A percentile compares a stretch with the other conserved stretches of the same genome.
These are phyloP conservation scores for Lentinula novae-zelandiae DNA, from an alignment of 1,284 basidiomycete species.

Conservation along the genomic window DNA sequence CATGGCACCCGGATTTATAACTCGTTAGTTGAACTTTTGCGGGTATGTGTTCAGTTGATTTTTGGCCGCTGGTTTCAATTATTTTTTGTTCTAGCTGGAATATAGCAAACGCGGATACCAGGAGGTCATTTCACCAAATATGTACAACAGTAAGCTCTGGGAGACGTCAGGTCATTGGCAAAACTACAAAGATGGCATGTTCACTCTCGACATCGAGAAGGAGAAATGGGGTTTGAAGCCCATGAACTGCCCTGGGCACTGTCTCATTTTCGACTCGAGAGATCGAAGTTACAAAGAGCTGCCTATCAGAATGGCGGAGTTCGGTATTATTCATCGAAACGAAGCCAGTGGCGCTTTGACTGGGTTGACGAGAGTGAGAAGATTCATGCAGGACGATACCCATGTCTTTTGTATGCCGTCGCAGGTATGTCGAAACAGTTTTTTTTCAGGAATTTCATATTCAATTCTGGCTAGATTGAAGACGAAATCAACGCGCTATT, in stretches of 20 bases:
- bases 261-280: constrained; percentile 92
- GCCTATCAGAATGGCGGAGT: constrained; percentile 97
- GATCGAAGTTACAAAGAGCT: constrained; percentile 96
- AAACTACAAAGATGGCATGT: constrained; percentile 99
- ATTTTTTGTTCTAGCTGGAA: constrained; percentile 45
- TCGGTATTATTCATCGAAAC: constrained; percentile 96
- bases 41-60: constrained; percentile 47
- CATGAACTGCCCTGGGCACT: constrained; percentile 99
- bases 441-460: neutral
- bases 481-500: constrained; percentile 87
- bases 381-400: constrained; percentile 98
- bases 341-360: constrained; percentile 95
- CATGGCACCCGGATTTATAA: constrained; percentile 99
- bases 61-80: neutral
- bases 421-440: constrained; percentile 47
- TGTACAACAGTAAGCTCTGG: constrained; percentile 97
- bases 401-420: constrained; percentile 97
- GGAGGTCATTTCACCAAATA: constrained; percentile 97
- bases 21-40: constrained; percentile 86
- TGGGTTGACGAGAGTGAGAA: constrained; percentile 89
- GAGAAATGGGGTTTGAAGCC: constrained; percentile 94
- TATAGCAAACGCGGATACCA: constrained; percentile 87
- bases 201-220: constrained; percentile 90
- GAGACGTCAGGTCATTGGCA: constrained; percentile 98
- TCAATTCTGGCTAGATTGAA: constrained; percentile 60